Evolutionary conservation across 495 filamentous ascomycete species (phyloP), one percentile per base, ranked within the genome.

Genomic region (Penicillium coprophilum): DNA sequence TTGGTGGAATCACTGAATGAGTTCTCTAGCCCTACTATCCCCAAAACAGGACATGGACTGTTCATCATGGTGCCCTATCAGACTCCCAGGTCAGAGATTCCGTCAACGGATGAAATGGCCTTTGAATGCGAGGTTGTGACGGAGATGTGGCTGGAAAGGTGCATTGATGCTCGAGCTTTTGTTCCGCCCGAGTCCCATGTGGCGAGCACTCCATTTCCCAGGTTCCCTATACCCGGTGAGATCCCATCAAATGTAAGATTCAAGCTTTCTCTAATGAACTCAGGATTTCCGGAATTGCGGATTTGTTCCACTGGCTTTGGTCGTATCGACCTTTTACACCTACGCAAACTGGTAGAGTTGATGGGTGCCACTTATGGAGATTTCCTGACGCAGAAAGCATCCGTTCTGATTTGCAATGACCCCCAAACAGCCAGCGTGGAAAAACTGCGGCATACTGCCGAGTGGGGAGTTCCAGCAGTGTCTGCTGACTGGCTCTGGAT

Each of bases 141-240:
- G 10, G 89, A 96, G 60, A 94, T 92, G 80, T 98, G 93, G 85
- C 77, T 97, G 36, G 94, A 98, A 71, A 80, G 84, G 41, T 97
- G 93, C 67, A 73, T 97, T 31, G 82, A 91, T 62, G 80, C 84
- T 15, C 91, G 89, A 62, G 74, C 68, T 9, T 80, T 91, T 53
- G 82, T 90, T 34, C 76, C 86, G 10, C 90, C 92, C n/a, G 69
- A 74, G 47, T 78, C 83, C 1, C 81, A 93, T 66, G 77, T 90
- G 52, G 82, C 89, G 23, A 90, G 87, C 57, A 86, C 80, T 4
- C 92, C 93, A 1, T 88, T 96, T 56, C 78, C 82, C 6, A 63
- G 69, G 30, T 88, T 89, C 53, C 87, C 86, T 27, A 82, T 96
- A 15, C 62, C 73, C 74, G 81, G 85, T 85, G 62, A 58, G 73